Base-by-base conservation (phyloP, 495 filamentous ascomycete genomes). In the Clavariopsis aquatica region DNA sequence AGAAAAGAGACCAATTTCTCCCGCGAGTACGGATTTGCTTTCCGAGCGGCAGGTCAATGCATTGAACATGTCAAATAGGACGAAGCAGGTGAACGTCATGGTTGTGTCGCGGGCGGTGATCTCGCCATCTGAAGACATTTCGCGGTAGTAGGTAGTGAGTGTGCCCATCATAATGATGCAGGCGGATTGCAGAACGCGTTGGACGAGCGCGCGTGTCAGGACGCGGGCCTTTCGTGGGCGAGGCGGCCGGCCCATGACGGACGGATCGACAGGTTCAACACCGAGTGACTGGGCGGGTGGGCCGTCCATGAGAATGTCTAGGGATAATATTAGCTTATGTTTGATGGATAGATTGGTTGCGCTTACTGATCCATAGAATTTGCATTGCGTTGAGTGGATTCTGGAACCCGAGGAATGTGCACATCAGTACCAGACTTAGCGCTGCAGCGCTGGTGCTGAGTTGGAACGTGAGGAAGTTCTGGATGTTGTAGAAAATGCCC, bases 21-120 rank as follows among this genome's bases (percentile, higher is more conserved):
- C 93, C 28, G 86, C 81, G 23, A 97, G 84, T 4, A 98, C 80
- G 31, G 88, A 92, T 71, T 98, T 98, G 66, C 82, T 83, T 74
- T 97, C 93, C 52, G 89, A 94, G 53, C 94, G 90, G 76, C 94
- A 98, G 9, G 91, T 88, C 15, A 98, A 80, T 0, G 94, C 94
- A 74, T 97, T 96, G 80, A 96, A 95, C 94, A 98, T 98, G 79
- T 98, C 94, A 74, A 96, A 98, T 26, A 98, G 81, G 23, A 98
- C 94, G 71, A 98, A 98, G 77, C 91, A 95, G 22, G 94, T 98
- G 75, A 98, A 98, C 1, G 94, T 98, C 91, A 97, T 96, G 60
- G 94, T 98, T 17, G 94, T 98, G 78, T 98, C 94, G 70, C 95
- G 91, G 28, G 89, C 90, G 12, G 86, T 96, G 54, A 97, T 88